Base-by-base conservation (phyloP, 805 yeast species). In the Lachancea mirantina region DNA sequence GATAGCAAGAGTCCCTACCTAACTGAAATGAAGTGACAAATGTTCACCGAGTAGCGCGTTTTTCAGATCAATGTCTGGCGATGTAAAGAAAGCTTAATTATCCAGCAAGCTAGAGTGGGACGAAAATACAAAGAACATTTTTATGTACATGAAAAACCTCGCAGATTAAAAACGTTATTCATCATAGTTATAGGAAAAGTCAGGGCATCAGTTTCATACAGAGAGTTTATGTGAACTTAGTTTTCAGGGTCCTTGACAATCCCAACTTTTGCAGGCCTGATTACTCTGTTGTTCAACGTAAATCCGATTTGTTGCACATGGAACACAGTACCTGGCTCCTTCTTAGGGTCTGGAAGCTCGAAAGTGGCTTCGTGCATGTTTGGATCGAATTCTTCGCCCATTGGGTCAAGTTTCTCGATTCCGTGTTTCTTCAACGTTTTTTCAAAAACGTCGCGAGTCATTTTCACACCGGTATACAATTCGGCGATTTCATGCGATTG, bases 191-290 rank as follows among this genome's bases (percentile, higher is more conserved):
- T n/a, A n/a, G n/a, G n/a, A n/a, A n/a, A n/a, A n/a, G n/a, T n/a
- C n/a, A n/a, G n/a, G n/a, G n/a, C n/a, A n/a, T n/a, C n/a, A n/a
- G n/a, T n/a, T n/a, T n/a, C n/a, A n/a, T n/a, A n/a, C n/a, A n/a
- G n/a, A n/a, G n/a, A n/a, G n/a, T n/a, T n/a, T n/a, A n/a, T n/a
- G 26, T 5, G 22, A 10, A 36, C 28, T 28, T 28, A 40, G 20
- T 35, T 33, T 27, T 40, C 42, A 18, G 36, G 34, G 34, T 61
- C 74, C 65, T 81, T 84, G 45, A 87, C 96, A 52, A 87, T 74
- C 48, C 96, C 96, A 45, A 87, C 96, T 70, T 87, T 87, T 38
- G 96, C 95, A 19, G 96, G 94, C 64, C 96, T 76, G 56, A 87
- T 70, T 20, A 87, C 95, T 57, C 96, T 74, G 49, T 80, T 76